These are phyloP conservation scores for Apiotrichum siamense DNA, from an alignment of 1,284 basidiomycete genomes.

Conservation along the genomic window DNA sequence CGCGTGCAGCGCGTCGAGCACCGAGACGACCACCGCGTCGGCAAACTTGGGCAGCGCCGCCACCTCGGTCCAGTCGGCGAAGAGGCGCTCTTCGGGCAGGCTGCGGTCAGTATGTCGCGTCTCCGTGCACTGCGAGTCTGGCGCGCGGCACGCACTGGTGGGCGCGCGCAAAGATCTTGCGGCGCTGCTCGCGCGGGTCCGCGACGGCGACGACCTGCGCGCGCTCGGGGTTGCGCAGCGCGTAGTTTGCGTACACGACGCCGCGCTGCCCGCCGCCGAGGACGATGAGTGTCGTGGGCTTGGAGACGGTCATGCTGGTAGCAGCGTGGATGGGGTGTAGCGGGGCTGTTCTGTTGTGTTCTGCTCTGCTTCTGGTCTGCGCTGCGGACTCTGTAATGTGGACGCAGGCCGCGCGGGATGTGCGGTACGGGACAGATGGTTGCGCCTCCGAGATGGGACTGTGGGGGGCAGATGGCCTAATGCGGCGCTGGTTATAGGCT, in stretches of 20 bases:
- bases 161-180: conserved; percentile 53
- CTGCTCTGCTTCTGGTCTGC: too few species aligned
- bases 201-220: conserved; percentile 75
- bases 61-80: conserved; percentile 66
- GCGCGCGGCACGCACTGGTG: conserved; percentile 45
- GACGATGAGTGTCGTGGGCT: conserved; percentile 52
- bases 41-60: conserved; percentile 62
- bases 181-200: conserved; percentile 67
- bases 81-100: conserved; percentile 61
- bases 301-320: too few species aligned
- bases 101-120: conserved; percentile 7
- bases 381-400: too few species aligned
- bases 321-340: too few species aligned
- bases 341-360: too few species aligned
- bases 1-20: conserved; percentile 64
- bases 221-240: conserved; percentile 55
- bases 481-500: too few species aligned
- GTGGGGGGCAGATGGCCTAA: too few species aligned
- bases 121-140: neutral
- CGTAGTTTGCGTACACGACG: conserved; percentile 64
- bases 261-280: conserved; percentile 78
- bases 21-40: conserved; percentile 69
- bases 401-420: too few species aligned
- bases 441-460: too few species aligned
- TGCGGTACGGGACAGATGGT: too few species aligned